Base-by-base conservation (phyloP, 176 grass and related monocot genomes). In the Oryza glaberrima region DNA sequence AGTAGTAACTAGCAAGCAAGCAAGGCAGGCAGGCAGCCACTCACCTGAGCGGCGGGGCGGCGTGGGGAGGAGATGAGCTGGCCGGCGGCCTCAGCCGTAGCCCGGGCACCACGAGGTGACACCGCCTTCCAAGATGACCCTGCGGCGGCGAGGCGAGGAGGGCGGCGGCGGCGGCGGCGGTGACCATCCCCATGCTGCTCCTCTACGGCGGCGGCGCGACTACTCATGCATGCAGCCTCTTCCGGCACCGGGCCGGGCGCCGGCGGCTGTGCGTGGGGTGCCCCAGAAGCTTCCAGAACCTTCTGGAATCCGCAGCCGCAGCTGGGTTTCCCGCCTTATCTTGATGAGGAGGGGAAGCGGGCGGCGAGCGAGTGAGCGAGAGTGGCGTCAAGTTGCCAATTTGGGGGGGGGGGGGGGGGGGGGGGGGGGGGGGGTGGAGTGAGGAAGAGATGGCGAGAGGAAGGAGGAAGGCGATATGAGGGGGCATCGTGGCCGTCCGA, bases 211-310 rank as follows among this genome's bases (percentile, higher is more conserved):
- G 86, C 85, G 69, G 65, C 70, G 81, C 84, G 83, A 90, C 88
- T 87, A 92, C 87, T 92, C 91, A 94, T 91, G 88, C 92, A 91
- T 88, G 92, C 88, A 94, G 88, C 85, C 73, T 64, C 48, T 60
- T 60, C 15, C 43, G 30, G 69, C 2, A 17, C 43, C 69, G 41
- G 52, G 34, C 8, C 8, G 0, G 1, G 0, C 48, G 56, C 4
- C 66, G 82, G 69, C 14, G 20, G 52, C 13, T 26, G 36, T 38
- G 36, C 5, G 35, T 40, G 38, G 5, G 38, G 38, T 40, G 1
- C 38, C 38, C 38, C 38, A 40, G 40, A 44, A 26, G 11, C 38
- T 63, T 80, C 73, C 13, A 36, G 56, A 81, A 89, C 64, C 77
- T 89, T 88, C 75, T 71, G 40, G 40, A 41, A 41, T 38, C 36